Percentiles rank a stretch among this genome's conserved stretches.
Conservation (phyloP, 441 rosid species). For the Pelargonium cotyledonis region DNA sequence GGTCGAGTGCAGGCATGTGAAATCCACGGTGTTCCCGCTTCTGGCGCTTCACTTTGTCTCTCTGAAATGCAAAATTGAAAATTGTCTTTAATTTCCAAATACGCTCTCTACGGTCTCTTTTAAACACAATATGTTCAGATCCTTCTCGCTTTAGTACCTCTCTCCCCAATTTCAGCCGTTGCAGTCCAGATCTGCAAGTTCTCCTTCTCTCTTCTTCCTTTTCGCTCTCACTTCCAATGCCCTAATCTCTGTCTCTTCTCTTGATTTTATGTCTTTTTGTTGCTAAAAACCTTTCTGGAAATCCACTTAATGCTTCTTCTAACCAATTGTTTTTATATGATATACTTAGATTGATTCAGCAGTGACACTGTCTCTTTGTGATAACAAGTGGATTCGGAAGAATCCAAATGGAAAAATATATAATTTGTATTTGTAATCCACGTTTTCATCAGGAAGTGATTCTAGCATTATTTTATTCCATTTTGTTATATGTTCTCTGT, state of each 20-base stretch:
- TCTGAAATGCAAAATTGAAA: background rate
- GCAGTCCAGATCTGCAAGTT: constrained; percentile 3
- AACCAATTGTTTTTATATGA: background rate
- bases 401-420: background rate
- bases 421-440: background rate
- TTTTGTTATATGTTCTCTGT: background rate
- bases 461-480: background rate
- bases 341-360: background rate
- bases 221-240: background rate
- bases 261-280: background rate
- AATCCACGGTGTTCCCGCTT: background rate
- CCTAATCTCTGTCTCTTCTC: background rate
- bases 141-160: background rate
- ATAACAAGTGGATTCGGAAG: background rate
- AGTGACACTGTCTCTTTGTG: background rate
- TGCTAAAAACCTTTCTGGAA: background rate
- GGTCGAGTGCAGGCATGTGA: too few relatives aligned
- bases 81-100: background rate
- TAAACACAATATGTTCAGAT: background rate
- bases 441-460: background rate
- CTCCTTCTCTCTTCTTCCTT: background rate
- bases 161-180: background rate
- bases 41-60: background rate
- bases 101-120: background rate
- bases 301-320: background rate